Conservation (phyloP, 148 eudicot genomes). For the Polygonum aviculare region DNA sequence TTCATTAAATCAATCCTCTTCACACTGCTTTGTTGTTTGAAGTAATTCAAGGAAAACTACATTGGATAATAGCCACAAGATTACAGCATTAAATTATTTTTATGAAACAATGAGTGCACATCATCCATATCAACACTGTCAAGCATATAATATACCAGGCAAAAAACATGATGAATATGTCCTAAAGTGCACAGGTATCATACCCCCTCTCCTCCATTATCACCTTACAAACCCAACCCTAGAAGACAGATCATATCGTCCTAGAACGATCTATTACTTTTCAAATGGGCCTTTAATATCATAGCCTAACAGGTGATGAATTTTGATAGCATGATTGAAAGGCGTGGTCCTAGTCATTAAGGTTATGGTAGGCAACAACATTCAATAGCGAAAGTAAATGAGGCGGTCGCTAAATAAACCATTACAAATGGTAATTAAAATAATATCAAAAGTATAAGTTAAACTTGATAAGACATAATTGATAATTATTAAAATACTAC, state of each 20-base stretch:
- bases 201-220: background rate
- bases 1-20: background rate
- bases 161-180: background rate
- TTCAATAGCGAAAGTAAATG: background rate
- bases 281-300: background rate
- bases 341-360: background rate
- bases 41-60: background rate
- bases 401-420: background rate
- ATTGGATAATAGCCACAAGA: background rate
- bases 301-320: background rate
- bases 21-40: background rate
- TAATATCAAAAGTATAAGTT: too few relatives aligned
- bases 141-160: background rate
- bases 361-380: background rate
- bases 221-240: background rate
- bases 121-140: background rate
- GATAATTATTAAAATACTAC: too few relatives aligned
- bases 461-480: too few relatives aligned
- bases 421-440: too few relatives aligned
- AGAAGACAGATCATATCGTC: background rate
- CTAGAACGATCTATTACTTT: background rate
- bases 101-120: background rate
- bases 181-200: background rate
- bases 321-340: background rate
- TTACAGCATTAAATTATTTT: background rate